phyloP scores from a whole-genome alignment of 1,284 basidiomycete species.

The Trametes pubescens region DNA sequence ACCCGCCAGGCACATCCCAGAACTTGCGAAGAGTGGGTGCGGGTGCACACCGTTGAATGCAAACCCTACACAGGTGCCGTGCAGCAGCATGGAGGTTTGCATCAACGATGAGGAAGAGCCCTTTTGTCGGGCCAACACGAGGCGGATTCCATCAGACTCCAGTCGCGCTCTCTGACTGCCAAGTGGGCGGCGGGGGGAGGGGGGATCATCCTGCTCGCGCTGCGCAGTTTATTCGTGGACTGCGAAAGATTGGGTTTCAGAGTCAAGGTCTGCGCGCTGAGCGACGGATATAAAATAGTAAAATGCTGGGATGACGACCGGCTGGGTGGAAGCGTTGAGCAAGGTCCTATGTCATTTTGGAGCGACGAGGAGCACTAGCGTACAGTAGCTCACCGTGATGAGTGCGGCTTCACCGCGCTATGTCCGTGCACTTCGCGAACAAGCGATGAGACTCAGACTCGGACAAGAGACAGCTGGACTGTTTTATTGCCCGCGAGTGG shows the following conservation, averaged over 20 bases:
- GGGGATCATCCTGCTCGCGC: neutral
- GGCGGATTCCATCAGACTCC: neutral
- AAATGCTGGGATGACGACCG: too few relatives aligned
- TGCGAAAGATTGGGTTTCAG: too few relatives aligned
- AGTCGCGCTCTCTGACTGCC: too few relatives aligned
- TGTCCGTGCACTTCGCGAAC: neutral
- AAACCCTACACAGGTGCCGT: too few relatives aligned
- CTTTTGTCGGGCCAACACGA: neutral
- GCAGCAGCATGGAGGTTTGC: too few relatives aligned
- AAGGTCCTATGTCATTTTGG: neutral
- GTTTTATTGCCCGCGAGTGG: constrained; percentile 1
- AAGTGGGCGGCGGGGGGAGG: neutral
- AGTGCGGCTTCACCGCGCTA: neutral
- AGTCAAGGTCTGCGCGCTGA: too few relatives aligned
- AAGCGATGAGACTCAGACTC: neutral
- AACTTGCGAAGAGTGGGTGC: too few relatives aligned
- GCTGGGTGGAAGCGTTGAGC: neutral
- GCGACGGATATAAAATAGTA: too few relatives aligned
- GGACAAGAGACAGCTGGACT: neutral
- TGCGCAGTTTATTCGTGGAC: neutral
- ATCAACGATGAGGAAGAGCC: neutral
- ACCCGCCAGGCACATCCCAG: too few relatives aligned
- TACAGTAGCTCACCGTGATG: neutral
- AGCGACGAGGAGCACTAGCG: constrained; percentile 1
- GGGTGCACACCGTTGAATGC: neutral